phyloP scores from a whole-genome alignment of 257 asterid species.

The Przewalskia tangutica region DNA sequence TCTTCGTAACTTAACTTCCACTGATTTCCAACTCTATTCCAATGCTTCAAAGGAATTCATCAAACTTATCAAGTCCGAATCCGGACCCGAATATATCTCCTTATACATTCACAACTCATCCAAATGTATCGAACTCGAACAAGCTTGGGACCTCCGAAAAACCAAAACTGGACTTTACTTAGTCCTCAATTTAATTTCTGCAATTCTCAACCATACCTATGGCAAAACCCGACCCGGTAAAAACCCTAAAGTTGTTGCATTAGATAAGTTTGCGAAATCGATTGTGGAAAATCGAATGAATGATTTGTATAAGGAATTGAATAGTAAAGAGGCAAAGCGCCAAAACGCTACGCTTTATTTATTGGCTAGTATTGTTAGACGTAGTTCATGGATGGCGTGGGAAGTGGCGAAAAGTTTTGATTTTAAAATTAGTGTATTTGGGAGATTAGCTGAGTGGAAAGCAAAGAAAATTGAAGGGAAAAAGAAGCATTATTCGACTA shows the following conservation, averaged over 20 bases:
- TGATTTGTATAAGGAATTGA: slow-evolving; percentile 63
- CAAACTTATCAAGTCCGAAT: slow-evolving; percentile 51
- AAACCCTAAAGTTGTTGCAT: background rate
- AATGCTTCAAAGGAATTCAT: slow-evolving; percentile 67
- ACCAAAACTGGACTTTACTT: slow-evolving; percentile 45
- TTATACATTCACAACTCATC: slow-evolving; percentile 38
- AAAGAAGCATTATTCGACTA: slow-evolving; percentile 44
- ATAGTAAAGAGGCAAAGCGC: slow-evolving; percentile 55
- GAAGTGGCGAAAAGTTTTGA: slow-evolving; percentile 65
- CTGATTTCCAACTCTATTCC: slow-evolving; percentile 37
- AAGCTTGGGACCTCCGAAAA: slow-evolving; percentile 69
- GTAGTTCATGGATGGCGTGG: slow-evolving; percentile 62
- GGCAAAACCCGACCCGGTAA: slow-evolving; percentile 14
- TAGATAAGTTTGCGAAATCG: slow-evolving; percentile 56
- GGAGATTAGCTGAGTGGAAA: slow-evolving; percentile 64
- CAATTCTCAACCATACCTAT: slow-evolving; percentile 30
- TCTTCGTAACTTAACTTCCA: slow-evolving; percentile 59
- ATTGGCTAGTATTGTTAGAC: slow-evolving; percentile 57
- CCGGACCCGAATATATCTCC: slow-evolving; percentile 37
- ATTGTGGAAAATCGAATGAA: slow-evolving; percentile 51
- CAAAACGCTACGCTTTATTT: slow-evolving; percentile 50
- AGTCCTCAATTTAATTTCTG: slow-evolving; percentile 46
- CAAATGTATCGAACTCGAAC: slow-evolving; percentile 50
- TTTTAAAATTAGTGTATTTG: slow-evolving; percentile 42
- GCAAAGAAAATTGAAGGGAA: slow-evolving; percentile 30